Percentiles rank a stretch among this genome's conserved stretches.
phyloP scores from a whole-genome alignment of 208 protist genomes.

The Herpetomonas samuelpessoai region DNA sequence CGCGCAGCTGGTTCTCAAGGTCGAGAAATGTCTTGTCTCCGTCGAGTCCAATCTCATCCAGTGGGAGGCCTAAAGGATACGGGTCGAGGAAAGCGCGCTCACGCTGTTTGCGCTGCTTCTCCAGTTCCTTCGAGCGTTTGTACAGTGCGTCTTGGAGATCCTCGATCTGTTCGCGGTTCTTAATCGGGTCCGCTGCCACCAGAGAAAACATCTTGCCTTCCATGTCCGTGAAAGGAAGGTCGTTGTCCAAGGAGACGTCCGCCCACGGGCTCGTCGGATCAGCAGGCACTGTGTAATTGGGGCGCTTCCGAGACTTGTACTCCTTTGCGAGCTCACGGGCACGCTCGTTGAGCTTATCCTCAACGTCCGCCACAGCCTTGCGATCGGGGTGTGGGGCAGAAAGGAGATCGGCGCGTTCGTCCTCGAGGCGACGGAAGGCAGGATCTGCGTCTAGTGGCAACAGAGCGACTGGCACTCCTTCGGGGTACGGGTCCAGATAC shows the following conservation, averaged over 20 bases:
- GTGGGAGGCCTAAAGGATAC: constrained; percentile 13
- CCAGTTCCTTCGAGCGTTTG: constrained; percentile 37
- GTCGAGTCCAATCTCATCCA: constrained; percentile 16
- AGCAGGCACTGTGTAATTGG: constrained; percentile 24
- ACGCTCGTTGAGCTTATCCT: constrained; percentile 37
- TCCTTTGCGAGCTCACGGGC: constrained; percentile 27
- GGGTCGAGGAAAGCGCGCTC: constrained; percentile 16
- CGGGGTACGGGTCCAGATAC: constrained; percentile 38
- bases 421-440: constrained; percentile 37
- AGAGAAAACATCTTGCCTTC: constrained; percentile 42
- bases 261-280: constrained; percentile 15
- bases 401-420: constrained; percentile 40
- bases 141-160: constrained; percentile 41
- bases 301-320: constrained; percentile 27
- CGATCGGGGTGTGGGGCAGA: constrained; percentile 17
- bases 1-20: constrained; percentile 15
- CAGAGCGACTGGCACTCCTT: constrained; percentile 50
- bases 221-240: constrained; percentile 43
- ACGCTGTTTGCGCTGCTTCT: constrained; percentile 7
- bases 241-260: constrained; percentile 27
- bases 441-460: constrained; percentile 42
- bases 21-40: constrained; percentile 19
- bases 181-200: constrained; percentile 30
- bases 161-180: constrained; percentile 26
- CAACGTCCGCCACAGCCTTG: constrained; percentile 21